Evolutionary conservation across 305 asterid species (phyloP), one percentile per base, ranked within the genome.

Genomic region (Fraxinus platypoda): DNA sequence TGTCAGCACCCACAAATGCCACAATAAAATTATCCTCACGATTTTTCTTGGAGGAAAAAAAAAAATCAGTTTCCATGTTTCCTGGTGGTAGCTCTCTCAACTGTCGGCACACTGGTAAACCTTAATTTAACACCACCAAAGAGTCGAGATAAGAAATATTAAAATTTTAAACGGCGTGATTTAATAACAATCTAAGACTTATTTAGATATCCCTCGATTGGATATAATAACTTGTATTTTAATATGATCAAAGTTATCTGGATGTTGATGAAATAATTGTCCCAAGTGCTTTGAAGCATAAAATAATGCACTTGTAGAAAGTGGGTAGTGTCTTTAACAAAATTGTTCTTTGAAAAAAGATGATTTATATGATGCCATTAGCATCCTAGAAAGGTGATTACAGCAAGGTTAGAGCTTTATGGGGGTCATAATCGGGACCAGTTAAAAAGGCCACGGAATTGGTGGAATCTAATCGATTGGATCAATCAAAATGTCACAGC

Each of bases 241-340:
- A 38, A 74, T 37, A 33, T 9, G n/a, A 41, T 43, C 26, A 28
- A 84, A 77, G 78, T 33, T 75, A 57, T 76, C 31, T 70, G 78
- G 78, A 66, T 46, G 80, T 83, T 57, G 83, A 83, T 64, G 78
- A 84, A 87, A 82, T 83, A 84, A 87, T 64, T 83, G 87, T 83
- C 78, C 83, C 84, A 66, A 59, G 38, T 41, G 66, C 83, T 77
- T 82, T 83, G 4, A 79, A 70, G 82, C 80, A 84, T 57, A 80
- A 84, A 87, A 87, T 84, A 87, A 49, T 54, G 31, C 41, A 79
- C 43, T 82, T 73, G 21, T 62, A 64, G 78, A 71, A 73, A 80
- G 85, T 87, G 84, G 82, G 83, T 12, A 78, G 76, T 79, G 81
- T 79, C 75, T 38, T 73, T 70, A 85, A 80, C 77, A 81, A 81